These are phyloP conservation scores for Microsporum audouinii DNA, from an alignment of 2,329 filamentous ascomycete genomes.

Conservation along the genomic window DNA sequence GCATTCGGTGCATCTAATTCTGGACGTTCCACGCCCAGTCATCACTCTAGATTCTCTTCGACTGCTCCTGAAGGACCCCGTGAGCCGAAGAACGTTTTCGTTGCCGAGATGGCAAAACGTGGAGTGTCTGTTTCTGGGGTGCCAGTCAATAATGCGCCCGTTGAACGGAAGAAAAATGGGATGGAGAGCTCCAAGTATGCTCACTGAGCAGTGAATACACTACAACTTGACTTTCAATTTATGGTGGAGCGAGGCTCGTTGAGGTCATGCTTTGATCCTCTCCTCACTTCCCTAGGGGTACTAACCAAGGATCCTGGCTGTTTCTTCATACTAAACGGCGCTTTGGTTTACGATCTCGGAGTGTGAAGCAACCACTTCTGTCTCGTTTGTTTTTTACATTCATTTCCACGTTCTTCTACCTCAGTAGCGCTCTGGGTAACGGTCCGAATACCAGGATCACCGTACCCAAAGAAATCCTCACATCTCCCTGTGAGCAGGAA, in stretches of 20 bases:
- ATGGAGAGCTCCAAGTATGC: slow-evolving; percentile 1
- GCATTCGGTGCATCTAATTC: not conserved
- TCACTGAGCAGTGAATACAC: not conserved
- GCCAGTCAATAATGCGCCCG: not conserved
- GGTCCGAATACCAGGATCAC: no score
- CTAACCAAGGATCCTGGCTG: no score
- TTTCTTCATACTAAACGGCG: no score
- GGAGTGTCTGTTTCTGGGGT: slow-evolving; percentile 1
- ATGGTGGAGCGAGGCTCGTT: no score
- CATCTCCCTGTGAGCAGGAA: not conserved
- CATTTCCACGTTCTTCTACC: no score
- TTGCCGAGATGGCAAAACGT: slow-evolving; percentile 7
- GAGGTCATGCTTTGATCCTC: not conserved
- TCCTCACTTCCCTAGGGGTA: not conserved
- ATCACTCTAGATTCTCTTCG: slow-evolving; percentile 1
- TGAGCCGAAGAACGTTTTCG: slow-evolving; percentile 1
- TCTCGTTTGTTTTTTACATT: no score
- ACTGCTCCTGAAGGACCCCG: not conserved
- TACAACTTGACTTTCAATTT: no score
- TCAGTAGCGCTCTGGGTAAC: no score
- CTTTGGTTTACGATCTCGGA: no score
- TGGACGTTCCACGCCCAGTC: not conserved
- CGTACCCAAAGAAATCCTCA: no score
- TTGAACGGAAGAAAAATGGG: not conserved
- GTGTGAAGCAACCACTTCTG: no score